Percentiles rank a stretch among this genome's conserved stretches.
These are phyloP conservation scores for Mycena sp. DNA, from an alignment of 1,284 basidiomycete genomes.

Conservation along the genomic window DNA sequence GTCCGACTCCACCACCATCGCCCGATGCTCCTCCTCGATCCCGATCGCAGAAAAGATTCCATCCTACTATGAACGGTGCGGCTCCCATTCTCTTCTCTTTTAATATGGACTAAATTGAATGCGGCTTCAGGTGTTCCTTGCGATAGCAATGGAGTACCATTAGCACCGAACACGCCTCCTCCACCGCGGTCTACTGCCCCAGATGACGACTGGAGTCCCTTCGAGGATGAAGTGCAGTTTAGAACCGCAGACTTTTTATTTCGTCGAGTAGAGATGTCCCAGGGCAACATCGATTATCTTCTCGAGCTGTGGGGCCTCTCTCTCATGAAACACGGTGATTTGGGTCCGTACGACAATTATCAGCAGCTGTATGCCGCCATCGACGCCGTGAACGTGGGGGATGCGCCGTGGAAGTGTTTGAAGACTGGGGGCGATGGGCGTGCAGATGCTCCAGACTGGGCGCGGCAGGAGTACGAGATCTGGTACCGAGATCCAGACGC, in stretches of 20 bases:
- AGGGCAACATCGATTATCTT: slow-evolving; percentile 35
- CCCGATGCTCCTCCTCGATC: too few relatives aligned
- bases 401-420: slow-evolving; percentile 42
- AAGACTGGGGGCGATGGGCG: slow-evolving; percentile 27
- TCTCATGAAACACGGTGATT: slow-evolving; percentile 34
- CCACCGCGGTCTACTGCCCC: too few relatives aligned
- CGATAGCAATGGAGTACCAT: too few relatives aligned
- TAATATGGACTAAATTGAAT: too few relatives aligned
- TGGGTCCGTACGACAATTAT: slow-evolving; percentile 34
- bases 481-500: slow-evolving; percentile 44
- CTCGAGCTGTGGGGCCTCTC: slow-evolving; percentile 38
- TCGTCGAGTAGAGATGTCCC: slow-evolving; percentile 34
- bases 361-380: slow-evolving; percentile 40
- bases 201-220: slow-evolving; percentile 26
- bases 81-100: too few relatives aligned
- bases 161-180: too few relatives aligned
- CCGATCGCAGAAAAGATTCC: too few relatives aligned
- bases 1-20: too few relatives aligned
- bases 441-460: slow-evolving; percentile 40
- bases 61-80: too few relatives aligned
- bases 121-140: too few relatives aligned
- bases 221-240: slow-evolving; percentile 24
- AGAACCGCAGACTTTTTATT: slow-evolving; percentile 32
- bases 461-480: slow-evolving; percentile 43
- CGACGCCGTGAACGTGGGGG: slow-evolving; percentile 37